Base-by-base conservation (phyloP, 805 yeast species). In the Allodekkera sacchari region DNA sequence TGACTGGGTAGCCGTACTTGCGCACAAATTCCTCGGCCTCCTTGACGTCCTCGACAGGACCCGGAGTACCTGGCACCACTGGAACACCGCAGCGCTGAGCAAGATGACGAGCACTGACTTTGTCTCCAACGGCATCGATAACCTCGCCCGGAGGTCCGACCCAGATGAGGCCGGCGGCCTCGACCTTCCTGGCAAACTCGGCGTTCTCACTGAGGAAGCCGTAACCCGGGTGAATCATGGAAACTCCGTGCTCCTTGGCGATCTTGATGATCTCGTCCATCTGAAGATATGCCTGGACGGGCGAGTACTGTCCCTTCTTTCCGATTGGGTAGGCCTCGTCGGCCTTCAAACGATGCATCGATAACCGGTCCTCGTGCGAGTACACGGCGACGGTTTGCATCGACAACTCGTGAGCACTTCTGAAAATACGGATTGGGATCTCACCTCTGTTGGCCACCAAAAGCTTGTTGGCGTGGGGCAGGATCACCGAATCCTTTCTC, bases 331-430 rank as follows among this genome's bases (percentile, higher is more conserved):
- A 89, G 22, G 94, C 83, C 62, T 85, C 95, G 55, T 85, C 95
- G 10, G 95, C 92, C 62, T 85, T 92, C 54, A 89, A 67, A 51
- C 96, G 71, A 64, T 92, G 97, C 88, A 87, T 84, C 9, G 95
- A 81, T 49, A 89, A 68, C 41, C 95, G 68, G 59, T 89, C 98
- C 62, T 92, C 96, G 56, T 89, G 94, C 22, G 96, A 87, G 60
- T 87, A 89, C 53, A 89, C 81, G 28, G 97, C 98, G 25, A 92
- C 96, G 0, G 98, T 88, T 52, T 83, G 87, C 95, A 92, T 84
- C 15, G 95, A 82, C 52, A 89, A 68, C 61, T 89, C 98, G 63
- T 92, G 98, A 39, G 98, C 98, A 22, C 96, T 80, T 63, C 98
- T 75, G 63, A 89, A 89, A 56, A 89, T 88, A 62, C 92, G 64